Conservation (phyloP, 495 filamentous ascomycete genomes). For the Hypoxylon lenormandii region DNA sequence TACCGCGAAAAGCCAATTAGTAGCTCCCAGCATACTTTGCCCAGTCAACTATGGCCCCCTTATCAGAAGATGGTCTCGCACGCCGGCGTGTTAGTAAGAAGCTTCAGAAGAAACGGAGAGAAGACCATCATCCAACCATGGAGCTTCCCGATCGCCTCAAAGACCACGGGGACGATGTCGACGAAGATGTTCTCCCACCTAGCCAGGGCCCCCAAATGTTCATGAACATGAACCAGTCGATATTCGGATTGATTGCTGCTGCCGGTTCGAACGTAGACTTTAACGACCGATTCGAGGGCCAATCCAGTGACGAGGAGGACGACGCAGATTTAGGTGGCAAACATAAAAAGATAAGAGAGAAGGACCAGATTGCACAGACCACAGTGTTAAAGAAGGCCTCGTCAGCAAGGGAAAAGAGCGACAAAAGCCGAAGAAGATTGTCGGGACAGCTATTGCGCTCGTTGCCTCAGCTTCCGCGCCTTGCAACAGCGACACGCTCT, state of each 20-base stretch:
- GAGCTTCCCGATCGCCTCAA: constrained; percentile 81
- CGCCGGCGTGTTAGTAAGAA: constrained; percentile 60
- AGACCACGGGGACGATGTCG: constrained; percentile 72
- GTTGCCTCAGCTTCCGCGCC: constrained; percentile 62
- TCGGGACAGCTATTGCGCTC: constrained; percentile 73
- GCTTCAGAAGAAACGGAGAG: constrained; percentile 70
- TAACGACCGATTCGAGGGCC: constrained; percentile 81
- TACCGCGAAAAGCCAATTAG: neutral
- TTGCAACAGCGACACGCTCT: constrained; percentile 44
- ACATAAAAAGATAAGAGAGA: constrained; percentile 30
- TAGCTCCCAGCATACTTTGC: constrained; percentile 11
- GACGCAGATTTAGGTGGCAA: constrained; percentile 56
- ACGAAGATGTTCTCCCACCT: constrained; percentile 78
- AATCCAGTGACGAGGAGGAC: constrained; percentile 82
- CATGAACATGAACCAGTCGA: constrained; percentile 89
- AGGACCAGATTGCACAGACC: constrained; percentile 54
- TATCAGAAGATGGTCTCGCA: constrained; percentile 31
- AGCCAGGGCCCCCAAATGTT: constrained; percentile 61
- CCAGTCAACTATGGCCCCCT: constrained; percentile 39
- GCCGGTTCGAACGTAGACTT: constrained; percentile 84
- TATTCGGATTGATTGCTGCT: constrained; percentile 94
- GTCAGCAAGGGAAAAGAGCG: constrained; percentile 40
- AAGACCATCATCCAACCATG: constrained; percentile 70
- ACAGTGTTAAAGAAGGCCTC: constrained; percentile 49
- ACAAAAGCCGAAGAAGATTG: constrained; percentile 66